Percentiles rank a stretch among this genome's conserved stretches.
Conservation (phyloP, 176 grass and related monocot species). For the Melocanna baccifera region DNA sequence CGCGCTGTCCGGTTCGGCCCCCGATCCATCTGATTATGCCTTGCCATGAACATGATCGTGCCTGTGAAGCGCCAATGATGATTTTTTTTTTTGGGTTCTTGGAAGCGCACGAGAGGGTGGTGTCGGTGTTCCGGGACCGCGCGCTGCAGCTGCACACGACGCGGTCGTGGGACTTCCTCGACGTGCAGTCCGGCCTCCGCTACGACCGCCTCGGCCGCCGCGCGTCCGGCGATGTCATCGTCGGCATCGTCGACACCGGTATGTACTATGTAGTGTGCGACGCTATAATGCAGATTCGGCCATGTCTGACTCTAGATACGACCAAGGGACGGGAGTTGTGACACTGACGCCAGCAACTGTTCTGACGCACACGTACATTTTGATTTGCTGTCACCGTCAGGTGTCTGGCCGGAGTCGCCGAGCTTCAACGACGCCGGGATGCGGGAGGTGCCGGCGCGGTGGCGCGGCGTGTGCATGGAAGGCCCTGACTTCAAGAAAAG, state of each 20-base stretch:
- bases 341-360: background rate
- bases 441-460: conserved; percentile 60
- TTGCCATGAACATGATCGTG: background rate
- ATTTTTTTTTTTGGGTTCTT: background rate
- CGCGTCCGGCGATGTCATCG: conserved; percentile 73
- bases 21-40: background rate
- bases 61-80: background rate
- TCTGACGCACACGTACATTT: background rate
- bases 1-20: conserved; percentile 56
- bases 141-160: conserved; percentile 91
- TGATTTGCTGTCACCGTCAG: conserved; percentile 20
- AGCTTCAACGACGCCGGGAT: conserved; percentile 87
- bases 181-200: conserved; percentile 65
- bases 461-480: conserved; percentile 94
- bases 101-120: conserved; percentile 56
- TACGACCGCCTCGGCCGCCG: conserved; percentile 52
- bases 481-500: conserved; percentile 91
- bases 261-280: background rate
- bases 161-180: conserved; percentile 91
- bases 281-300: background rate
- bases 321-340: background rate
- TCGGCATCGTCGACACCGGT: conserved; percentile 85
- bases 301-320: background rate
- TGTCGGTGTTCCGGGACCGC: conserved; percentile 82
- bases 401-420: conserved; percentile 84